Evolutionary conservation across 352 stramenopile genomes (phyloP), one percentile per base, ranked within the genome.

Genomic region (Globisporangium solare): DNA sequence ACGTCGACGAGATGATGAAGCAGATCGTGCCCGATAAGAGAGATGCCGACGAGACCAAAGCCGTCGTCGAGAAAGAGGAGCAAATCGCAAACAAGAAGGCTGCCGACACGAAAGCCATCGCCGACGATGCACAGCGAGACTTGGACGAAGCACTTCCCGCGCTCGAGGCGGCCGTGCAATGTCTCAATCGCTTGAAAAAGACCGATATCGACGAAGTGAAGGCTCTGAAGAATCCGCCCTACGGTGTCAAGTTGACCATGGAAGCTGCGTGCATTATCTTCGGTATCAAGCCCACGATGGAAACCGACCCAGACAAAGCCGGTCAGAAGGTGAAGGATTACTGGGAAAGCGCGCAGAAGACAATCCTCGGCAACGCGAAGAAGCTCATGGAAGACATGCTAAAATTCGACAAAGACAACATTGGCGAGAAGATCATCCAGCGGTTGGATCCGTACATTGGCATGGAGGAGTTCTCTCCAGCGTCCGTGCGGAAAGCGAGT

Each of bases 231-330:
- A 97, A 96, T 47, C 86, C 86, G 3, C 88, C 85, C 1, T 77
- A 93, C 24, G 82, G 81, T n/a, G 83, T 95, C 0, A 82, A 80
- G 39, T 66, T 96, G 13, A 97, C 91, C 2, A 96, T 97, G 86
- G 85, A 96, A 60, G 86, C 90, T 5, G 89, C 85, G 5, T 98
- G 92, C 54, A 97, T 98, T 58, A 97, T 97, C 70, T 98, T 98
- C 62, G 82, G 83, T 21, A 94, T 98, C 64, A 98, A 98, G 56
- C 92, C 84, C 1, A 78, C 74, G 6, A 86, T 92, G 63, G 93
- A 94, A 54, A 85, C 83, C 0, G 83, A 95, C 48, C 86, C 92
- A 0, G 90, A 98, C 57, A 97, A 96, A 61, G 71, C 89, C 15
- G 72, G 92, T 1, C 71, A 98, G 73, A 95, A 98, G 56, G 60